Percentiles rank a stretch among this genome's conserved stretches.
These are phyloP conservation scores for Boechera retrofracta DNA, from an alignment of 345 rosid species.

Conservation along the genomic window DNA sequence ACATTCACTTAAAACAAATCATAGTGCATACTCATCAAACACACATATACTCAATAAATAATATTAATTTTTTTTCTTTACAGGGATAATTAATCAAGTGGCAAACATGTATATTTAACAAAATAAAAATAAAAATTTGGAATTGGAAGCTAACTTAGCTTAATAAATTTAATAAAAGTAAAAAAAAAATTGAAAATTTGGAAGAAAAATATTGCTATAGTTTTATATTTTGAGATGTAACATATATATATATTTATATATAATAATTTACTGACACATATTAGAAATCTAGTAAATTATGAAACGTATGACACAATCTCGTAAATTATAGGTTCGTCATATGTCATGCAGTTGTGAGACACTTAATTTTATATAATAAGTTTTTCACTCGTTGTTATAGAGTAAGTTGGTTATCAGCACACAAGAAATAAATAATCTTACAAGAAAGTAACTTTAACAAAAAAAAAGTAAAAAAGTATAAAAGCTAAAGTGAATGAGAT, in stretches of 20 bases:
- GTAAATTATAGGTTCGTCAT: neutral
- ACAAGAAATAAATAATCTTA: too few species aligned
- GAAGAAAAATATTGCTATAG: neutral
- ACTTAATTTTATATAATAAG: too few species aligned
- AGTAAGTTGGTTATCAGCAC: neutral
- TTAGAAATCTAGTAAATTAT: too few species aligned
- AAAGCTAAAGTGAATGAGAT: too few species aligned
- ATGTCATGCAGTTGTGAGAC: neutral
- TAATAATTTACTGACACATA: too few species aligned
- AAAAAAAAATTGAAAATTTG: neutral
- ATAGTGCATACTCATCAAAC: too few species aligned
- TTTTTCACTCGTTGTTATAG: neutral
- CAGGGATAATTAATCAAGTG: neutral
- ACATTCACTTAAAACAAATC: too few species aligned
- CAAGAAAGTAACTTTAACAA: too few species aligned
- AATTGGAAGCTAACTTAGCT: neutral
- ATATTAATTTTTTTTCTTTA: too few species aligned
- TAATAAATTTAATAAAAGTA: neutral
- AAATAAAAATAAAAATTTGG: neutral
- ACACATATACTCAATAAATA: too few species aligned
- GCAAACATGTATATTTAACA: neutral
- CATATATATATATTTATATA: too few species aligned
- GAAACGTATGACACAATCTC: neutral
- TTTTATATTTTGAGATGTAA: neutral
- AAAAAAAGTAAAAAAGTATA: too few species aligned